A percentile compares a stretch with the other conserved stretches of the same genome.
Conservation (phyloP, 768 basidiomycete species). For the Piloderma croceum region DNA sequence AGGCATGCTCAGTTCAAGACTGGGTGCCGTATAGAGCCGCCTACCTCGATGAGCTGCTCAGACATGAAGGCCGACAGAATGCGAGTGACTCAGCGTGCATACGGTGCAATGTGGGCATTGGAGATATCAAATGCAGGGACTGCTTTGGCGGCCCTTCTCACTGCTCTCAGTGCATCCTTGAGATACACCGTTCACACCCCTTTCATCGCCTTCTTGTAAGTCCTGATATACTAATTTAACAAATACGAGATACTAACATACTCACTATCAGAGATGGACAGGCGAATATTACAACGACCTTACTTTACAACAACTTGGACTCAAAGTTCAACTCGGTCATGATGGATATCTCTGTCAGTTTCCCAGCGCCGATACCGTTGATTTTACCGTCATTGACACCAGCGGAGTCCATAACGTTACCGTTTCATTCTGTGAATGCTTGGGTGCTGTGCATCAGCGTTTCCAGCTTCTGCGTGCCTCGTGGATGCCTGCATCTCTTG, state of each 20-base stretch:
- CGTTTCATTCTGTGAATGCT: conserved; percentile 9
- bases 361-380: not conserved
- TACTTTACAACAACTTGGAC: conserved; percentile 4
- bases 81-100: not conserved
- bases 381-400: conserved; percentile 8
- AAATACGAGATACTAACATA: no score
- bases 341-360: not conserved
- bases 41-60: not conserved
- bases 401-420: conserved; percentile 8
- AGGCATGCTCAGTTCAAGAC: not conserved
- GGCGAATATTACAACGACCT: conserved; percentile 3
- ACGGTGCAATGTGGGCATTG: not conserved
- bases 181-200: not conserved
- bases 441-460: not conserved
- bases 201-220: not conserved
- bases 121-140: not conserved
- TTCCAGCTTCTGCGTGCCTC: conserved; percentile 7
- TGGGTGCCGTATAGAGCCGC: conserved; percentile 2
- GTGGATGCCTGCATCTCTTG: conserved; percentile 11
- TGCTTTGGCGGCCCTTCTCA: not conserved
- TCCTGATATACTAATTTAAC: no score
- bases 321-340: conserved; percentile 8
- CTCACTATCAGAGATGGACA: not conserved
- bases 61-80: not conserved
- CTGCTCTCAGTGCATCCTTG: not conserved